Evolutionary conservation across 768 basidiomycete species (phyloP).

Genomic region (Serendipita sp.): DNA sequence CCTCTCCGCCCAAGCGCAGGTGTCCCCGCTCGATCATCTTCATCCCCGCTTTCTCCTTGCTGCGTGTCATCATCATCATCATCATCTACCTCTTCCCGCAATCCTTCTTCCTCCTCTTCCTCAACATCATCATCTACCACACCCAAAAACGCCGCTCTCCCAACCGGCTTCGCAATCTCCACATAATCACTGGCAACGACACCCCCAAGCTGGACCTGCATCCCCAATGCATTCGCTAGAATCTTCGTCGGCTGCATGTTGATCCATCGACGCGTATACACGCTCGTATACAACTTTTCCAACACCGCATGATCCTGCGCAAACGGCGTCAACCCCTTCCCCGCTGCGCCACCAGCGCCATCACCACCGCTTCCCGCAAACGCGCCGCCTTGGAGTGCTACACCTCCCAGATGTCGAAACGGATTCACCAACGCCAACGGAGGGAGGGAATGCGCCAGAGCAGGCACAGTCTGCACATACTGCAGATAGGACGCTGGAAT

Average conservation of each 20-base stretch:
- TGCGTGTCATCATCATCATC: background rate
- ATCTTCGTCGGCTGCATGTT: background rate
- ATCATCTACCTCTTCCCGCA: background rate
- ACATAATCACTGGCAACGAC: background rate
- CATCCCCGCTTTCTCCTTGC: too few relatives aligned
- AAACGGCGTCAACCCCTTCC: background rate
- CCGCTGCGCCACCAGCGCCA: background rate
- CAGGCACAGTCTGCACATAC: slow-evolving; percentile 1
- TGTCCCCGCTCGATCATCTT: background rate
- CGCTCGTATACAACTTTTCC: background rate
- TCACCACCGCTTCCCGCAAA: background rate
- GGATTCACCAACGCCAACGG: background rate
- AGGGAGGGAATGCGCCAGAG: background rate
- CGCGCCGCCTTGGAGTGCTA: background rate
- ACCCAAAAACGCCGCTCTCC: background rate
- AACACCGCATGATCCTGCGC: slow-evolving; percentile 5
- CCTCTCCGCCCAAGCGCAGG: background rate
- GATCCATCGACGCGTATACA: background rate
- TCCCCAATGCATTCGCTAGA: background rate
- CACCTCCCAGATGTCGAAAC: background rate
- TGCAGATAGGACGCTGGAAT: slow-evolving; percentile 3
- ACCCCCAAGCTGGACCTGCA: background rate
- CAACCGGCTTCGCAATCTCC: background rate
- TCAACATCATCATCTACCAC: background rate
- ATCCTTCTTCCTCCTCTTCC: background rate